Base-by-base conservation (phyloP, 2,329 filamentous ascomycete species). In the Pseudogymnoascus sp. region DNA sequence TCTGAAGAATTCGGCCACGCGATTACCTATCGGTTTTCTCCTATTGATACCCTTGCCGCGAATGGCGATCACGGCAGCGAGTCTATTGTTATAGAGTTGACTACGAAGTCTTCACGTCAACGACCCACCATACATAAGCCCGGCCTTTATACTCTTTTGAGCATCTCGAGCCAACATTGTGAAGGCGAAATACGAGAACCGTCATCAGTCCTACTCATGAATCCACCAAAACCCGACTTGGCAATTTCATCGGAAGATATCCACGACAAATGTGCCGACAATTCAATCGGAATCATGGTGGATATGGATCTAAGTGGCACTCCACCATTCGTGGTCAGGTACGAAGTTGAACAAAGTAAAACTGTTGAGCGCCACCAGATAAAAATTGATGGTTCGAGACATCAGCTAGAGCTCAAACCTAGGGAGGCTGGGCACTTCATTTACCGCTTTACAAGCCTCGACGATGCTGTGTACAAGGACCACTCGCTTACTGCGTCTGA, bases 201-300 rank as follows among this genome's bases (percentile, higher is more conserved):
- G 26, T 89, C 92, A 2, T 94, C 92, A n/a, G 97, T 92, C 71
- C 79, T 96, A 61, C 77, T 99, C 59, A 80, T 95, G 65, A 99
- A 97, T 65, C 94, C 94, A 4, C 86, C 94, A 0, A 86, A 96
- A 73, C 94, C 94, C 8, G 83, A 86, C 60, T 72, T 99, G 61
- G 78, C 82, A 3, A 77, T 99, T 57, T 81, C 81, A 30, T 80
- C 84, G 5, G 88, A 95, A 66, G 86, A 91, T 63, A 91, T 99
- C 41, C 88, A 90, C 58, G 94, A 99, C 72, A 95, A 95, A 71
- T 99, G 94, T 71, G 92, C 92, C 34, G 91, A 92, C 55, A 96
- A 91, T 69, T 90, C 94, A 0, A 89, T 99, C 63, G 94, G 94
- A 38, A 80, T 99, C 59, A 83, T 88, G 9, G 89, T 99, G 39